Conservation (phyloP, 2,329 filamentous ascomycete genomes). For the Botrytis galanthina region DNA sequence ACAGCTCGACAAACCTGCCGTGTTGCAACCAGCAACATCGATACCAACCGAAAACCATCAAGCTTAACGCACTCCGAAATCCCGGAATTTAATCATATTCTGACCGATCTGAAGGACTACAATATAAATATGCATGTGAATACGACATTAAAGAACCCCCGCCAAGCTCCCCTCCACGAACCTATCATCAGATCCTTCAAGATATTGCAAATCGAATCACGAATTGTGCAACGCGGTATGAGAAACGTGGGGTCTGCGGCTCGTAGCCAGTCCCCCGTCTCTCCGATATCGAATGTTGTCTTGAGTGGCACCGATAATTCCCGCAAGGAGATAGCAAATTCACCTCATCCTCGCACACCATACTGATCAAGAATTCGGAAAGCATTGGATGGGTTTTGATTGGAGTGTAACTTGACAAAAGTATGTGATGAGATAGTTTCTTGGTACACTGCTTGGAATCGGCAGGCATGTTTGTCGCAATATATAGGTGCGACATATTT, state of each 20-base stretch:
- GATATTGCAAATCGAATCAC: conserved; percentile 14
- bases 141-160: background rate
- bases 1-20: background rate
- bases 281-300: conserved; percentile 17
- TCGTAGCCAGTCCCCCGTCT: conserved; percentile 9
- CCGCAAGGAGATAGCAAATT: background rate
- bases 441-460: conserved; percentile 12
- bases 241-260: conserved; percentile 15
- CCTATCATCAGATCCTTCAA: conserved; percentile 4
- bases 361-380: background rate
- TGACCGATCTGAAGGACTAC: conserved; percentile 15
- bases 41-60: background rate
- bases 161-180: background rate
- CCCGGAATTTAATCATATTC: conserved; percentile 10
- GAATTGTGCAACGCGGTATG: conserved; percentile 5
- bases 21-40: conserved; percentile 5
- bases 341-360: background rate
- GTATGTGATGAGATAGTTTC: conserved; percentile 5
- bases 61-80: background rate
- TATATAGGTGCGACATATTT: background rate
- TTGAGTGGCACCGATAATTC: conserved; percentile 7
- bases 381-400: background rate
- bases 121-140: background rate
- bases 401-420: background rate
- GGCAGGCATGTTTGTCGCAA: background rate